These are phyloP conservation scores for Sporodiniella umbellata DNA, from an alignment of 371 early-diverging fungal species.

Conservation along the genomic window DNA sequence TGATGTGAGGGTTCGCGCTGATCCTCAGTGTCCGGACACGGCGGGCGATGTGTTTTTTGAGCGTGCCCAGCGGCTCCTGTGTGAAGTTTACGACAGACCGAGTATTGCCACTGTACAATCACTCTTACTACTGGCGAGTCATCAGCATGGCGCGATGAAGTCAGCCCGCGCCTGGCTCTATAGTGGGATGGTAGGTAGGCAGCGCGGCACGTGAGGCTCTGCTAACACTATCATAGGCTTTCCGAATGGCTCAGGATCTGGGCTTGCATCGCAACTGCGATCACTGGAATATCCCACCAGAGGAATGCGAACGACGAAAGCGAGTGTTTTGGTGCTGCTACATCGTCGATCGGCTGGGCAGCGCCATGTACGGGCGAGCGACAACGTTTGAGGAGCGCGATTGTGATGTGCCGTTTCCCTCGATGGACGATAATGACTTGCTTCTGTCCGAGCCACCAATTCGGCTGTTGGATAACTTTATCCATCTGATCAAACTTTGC, in stretches of 20 bases:
- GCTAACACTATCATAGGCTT: slow-evolving; percentile 27
- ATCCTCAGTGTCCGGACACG: slow-evolving; percentile 30
- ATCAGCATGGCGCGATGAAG: slow-evolving; percentile 53
- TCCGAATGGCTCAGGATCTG: slow-evolving; percentile 50
- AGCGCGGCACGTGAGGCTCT: too few species aligned
- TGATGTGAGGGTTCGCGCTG: slow-evolving; percentile 36
- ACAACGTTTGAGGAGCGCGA: slow-evolving; percentile 42
- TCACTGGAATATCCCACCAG: slow-evolving; percentile 41
- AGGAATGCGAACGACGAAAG: slow-evolving; percentile 41
- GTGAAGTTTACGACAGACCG: slow-evolving; percentile 55
- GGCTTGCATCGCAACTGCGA: slow-evolving; percentile 45
- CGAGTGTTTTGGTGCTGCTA: slow-evolving; percentile 52
- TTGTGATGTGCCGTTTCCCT: slow-evolving; percentile 47
- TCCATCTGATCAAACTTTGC: slow-evolving; percentile 34
- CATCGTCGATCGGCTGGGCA: slow-evolving; percentile 41
- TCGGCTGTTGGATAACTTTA: slow-evolving; percentile 30
- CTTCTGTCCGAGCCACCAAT: slow-evolving; percentile 20
- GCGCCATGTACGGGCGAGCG: slow-evolving; percentile 41
- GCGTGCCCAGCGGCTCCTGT: slow-evolving; percentile 41
- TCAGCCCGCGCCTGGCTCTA: slow-evolving; percentile 47
- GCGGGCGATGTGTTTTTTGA: slow-evolving; percentile 50
- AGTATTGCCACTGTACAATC: slow-evolving; percentile 60
- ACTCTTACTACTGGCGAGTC: slow-evolving; percentile 45
- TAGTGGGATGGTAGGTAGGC: slow-evolving; percentile 42
- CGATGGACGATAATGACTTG: slow-evolving; percentile 38